Base-by-base conservation (phyloP, 495 filamentous ascomycete species). In the Penicillium paradoxum region DNA sequence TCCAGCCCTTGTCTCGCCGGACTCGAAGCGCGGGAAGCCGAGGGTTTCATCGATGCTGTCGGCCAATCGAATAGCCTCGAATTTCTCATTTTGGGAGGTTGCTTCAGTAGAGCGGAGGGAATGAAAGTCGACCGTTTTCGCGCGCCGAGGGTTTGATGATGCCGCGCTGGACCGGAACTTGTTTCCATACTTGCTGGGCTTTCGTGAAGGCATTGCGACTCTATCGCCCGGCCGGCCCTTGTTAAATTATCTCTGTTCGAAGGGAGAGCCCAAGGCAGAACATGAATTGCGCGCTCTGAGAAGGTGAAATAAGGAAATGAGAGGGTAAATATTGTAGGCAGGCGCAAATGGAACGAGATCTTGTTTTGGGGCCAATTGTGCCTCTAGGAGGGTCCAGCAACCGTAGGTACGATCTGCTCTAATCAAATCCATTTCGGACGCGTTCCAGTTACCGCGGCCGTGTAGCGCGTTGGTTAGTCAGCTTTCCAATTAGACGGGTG, bases 11-110 rank as follows among this genome's bases (percentile, higher is more conserved):
- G 84, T 88, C 67, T 86, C 83, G 44, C 93, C 95, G 14, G 88
- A 83, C 42, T 99, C 93, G 63, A 91, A 97, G 34, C 93, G 86
- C 17, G 84, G 80, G 67, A 99, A 99, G 18, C 92, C 93, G 82
- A 96, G 89, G 25, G 79, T 76, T 66, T 99, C 93, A 74, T 97
- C 93, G 64, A 99, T 99, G 57, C 80, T 79, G 70, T 96, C 83
- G 24, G 89, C 91, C 42, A 96, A 82, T 27, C 83, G 83, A 41
- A 84, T 83, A 21, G 89, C 83, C 74, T 97, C 91, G 68, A 88
- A 77, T 66, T 87, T 95, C 64, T 87, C 84, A 79, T 92, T 88
- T 61, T 87, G 83, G 5, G 86, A 91, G 5, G 90, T 97, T 22
- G 82, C 83, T 77, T 97, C 95, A 33, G 82, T 84, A 36, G 82